Evolutionary conservation across 1,139 yeast species (phyloP), one percentile per base, ranked within the genome.

Genomic region (Taphrina populina): DNA sequence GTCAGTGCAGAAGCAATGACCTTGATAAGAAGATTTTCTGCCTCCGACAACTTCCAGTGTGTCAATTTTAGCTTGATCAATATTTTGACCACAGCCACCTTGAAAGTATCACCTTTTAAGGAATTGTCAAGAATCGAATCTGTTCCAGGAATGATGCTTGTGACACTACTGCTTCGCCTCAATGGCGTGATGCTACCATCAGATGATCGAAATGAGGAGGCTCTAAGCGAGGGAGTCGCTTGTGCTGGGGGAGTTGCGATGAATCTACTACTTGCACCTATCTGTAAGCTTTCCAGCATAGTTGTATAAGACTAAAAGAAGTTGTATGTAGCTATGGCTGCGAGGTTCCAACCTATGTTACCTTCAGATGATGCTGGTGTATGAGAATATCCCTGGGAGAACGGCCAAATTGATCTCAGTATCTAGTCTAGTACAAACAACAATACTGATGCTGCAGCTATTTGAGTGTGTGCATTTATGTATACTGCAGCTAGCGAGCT

Each of bases 1-100:
- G 98, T 92, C 67, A 92, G 76, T 0, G 98, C 98, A 55, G 90
- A 65, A 58, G 76, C 76, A 20, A 83, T 69, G 13, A 59, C 61
- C 56, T 52, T 52, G 40, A 49, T 33, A 10, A 19, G 17, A n/a
- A 49, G 33, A 19, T 33, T 17, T 11, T 39, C 46, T 8, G 54
- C 45, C 26, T 39, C 46, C n/a, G 39, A 20, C 21, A 49, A 26
- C 54, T 49, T 49, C 54, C 54, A 49, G 15, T 15, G 21, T 24
- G 54, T 49, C n/a, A 49, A 40, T 10, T 40, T 40, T 13, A 49
- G 20, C 39, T 49, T 49, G 39, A 49, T 49, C 6, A 49, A 40
- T 10, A 49, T 41, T 24, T 49, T 49, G 33, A 49, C 24, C 5
- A 49, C 34, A 24, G 54, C 54, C 15, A 49, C 11, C 23, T 39